Evolutionary conservation across 495 filamentous ascomycete species (phyloP), one percentile per base, ranked within the genome.

Genomic region (Chaetomium cochliodes): DNA sequence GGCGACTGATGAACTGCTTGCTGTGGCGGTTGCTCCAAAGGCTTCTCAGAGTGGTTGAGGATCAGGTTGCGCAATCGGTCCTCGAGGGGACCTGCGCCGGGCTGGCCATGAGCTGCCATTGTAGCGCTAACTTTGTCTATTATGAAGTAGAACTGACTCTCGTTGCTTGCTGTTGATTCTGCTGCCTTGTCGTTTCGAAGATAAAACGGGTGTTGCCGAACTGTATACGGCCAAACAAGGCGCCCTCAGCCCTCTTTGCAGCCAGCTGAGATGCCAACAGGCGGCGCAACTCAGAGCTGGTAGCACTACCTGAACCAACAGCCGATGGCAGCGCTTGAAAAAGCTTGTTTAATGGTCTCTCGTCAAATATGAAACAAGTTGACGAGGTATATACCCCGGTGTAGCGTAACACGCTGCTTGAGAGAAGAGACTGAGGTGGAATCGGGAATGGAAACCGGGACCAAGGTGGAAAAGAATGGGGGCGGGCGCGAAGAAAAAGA

Each of bases 41-140:
- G 52, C 28, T 33, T 62, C 13, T 70, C 65, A 11, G 74, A 64
- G 50, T 72, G 72, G 52, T 47, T 73, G 64, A 82, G 71, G 42
- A 81, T 81, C 58, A 82, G 67, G 55, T 58, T 72, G 58, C 79
- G 74, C n/a, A 81, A 70, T 15, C 67, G 79, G 46, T 73, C 71
- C 69, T 82, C 80, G 30, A 82, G 75, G 51, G 64, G 61, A 15
- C 58, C 72, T 13, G 56, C 64, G 5, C 46, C 52, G 16, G 50
- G 16, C 42, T 68, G 70, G 26, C 56, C 58, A 26, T 63, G 23
- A 13, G 52, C 42, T 56, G 73, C 66, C 74, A 77, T 78, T 16
- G 26, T 60, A 58, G 22, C 9, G 18, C 15, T 9, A 37, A 3
- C 25, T n/a, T 44, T 9, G 30, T 15, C 33, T 13, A 3, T 26